Conservation (phyloP, 1,284 basidiomycete genomes). For the Pseudozyma thailandica region DNA sequence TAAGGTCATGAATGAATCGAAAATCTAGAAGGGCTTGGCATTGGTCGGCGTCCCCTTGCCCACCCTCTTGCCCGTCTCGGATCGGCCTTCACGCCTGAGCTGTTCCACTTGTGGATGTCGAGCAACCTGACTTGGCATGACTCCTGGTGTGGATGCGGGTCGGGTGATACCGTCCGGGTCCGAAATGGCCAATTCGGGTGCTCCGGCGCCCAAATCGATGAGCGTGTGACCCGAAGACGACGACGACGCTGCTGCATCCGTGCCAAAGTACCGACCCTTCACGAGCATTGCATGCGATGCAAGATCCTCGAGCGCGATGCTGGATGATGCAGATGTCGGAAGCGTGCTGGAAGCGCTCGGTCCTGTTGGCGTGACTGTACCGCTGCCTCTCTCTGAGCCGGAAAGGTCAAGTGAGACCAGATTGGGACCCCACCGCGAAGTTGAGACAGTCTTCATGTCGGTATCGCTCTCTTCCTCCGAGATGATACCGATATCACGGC, state of each 20-base stretch:
- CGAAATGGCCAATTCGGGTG: constrained; percentile 31
- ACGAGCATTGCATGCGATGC: constrained; percentile 1
- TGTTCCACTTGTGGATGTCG: constrained; percentile 49
- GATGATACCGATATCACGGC: constrained; percentile 21
- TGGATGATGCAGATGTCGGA: constrained; percentile 3
- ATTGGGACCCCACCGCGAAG: constrained; percentile 23
- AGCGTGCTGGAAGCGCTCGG: constrained; percentile 4
- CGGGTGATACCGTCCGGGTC: constrained; percentile 36
- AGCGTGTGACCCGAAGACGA: constrained; percentile 24
- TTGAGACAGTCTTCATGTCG: constrained; percentile 27
- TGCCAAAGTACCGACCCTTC: constrained; percentile 37
- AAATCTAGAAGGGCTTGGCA: constrained; percentile 25
- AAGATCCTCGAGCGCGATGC: constrained; percentile 30
- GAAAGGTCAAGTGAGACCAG: constrained; percentile 31
- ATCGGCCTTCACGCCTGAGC: constrained; percentile 34
- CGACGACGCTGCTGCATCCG: constrained; percentile 1
- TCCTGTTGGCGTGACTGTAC: constrained; percentile 31
- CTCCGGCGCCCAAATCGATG: constrained; percentile 31
- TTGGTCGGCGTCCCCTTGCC: constrained; percentile 48
- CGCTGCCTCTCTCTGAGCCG: constrained; percentile 25
- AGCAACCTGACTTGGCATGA: constrained; percentile 35
- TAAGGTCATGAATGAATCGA: constrained; percentile 1
- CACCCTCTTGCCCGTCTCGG: constrained; percentile 37
- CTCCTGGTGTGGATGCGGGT: constrained; percentile 35
- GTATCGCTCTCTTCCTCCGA: constrained; percentile 29